A percentile compares a stretch with the other conserved stretches of the same genome.
These are phyloP conservation scores for Naematelia encephala DNA, from an alignment of 768 basidiomycete species.

Conservation along the genomic window DNA sequence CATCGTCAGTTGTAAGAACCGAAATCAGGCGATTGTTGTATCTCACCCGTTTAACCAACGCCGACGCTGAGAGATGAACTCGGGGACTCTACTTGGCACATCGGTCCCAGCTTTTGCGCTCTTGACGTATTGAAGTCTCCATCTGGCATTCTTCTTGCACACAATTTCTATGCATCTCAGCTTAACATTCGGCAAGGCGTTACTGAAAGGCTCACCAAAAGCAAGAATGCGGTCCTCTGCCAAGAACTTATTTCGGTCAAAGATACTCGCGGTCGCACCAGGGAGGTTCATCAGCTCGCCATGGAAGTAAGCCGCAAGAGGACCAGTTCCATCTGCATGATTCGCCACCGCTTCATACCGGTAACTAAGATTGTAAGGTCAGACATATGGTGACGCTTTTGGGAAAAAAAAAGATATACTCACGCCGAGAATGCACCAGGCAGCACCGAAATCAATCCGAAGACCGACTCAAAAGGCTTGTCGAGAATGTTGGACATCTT, in stretches of 20 bases:
- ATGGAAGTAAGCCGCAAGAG: constrained; percentile 44
- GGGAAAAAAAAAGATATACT: no score
- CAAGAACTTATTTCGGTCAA: constrained; percentile 84
- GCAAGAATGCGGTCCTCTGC: constrained; percentile 57
- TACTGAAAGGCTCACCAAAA: constrained; percentile 17
- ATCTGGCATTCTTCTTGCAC: constrained; percentile 39
- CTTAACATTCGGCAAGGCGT: constrained; percentile 13
- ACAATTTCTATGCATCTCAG: constrained; percentile 32
- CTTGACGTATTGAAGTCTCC: constrained; percentile 49
- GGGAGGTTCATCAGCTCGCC: constrained; percentile 47
- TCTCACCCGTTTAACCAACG: constrained; percentile 51
- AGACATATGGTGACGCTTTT: not conserved
- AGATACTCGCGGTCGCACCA: constrained; percentile 31
- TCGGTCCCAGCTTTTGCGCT: constrained; percentile 48
- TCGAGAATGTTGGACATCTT: constrained; percentile 48
- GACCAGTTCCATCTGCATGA: constrained; percentile 43
- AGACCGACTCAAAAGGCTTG: constrained; percentile 46
- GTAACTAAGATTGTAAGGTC: constrained; percentile 13
- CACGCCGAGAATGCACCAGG: constrained; percentile 46
- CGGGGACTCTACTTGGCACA: constrained; percentile 38
- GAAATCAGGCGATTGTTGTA: not conserved
- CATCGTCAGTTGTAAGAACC: not conserved
- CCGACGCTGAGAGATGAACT: constrained; percentile 49
- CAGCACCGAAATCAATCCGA: constrained; percentile 44
- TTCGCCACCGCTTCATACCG: constrained; percentile 45